A percentile compares a stretch with the other conserved stretches of the same genome.
Conservation (phyloP, 108 stramenopile species). For the Nitzschia palea region DNA sequence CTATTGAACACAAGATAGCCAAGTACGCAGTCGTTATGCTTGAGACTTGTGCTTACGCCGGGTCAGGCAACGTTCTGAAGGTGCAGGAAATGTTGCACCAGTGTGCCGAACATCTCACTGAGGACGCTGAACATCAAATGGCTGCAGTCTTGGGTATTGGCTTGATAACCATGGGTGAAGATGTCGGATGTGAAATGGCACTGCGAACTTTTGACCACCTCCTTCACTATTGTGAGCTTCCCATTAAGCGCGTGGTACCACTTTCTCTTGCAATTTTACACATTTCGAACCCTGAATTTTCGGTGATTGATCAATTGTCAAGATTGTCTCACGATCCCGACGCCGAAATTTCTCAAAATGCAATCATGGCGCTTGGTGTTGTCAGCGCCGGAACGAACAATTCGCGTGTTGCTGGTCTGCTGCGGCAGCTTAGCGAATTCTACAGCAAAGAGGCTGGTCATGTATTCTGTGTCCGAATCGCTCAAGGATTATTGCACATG, state of each 20-base stretch:
- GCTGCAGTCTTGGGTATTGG: conserved; percentile 95
- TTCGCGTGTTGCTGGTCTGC: conserved; percentile 95
- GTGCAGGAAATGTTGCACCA: conserved; percentile 98
- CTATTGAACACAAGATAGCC: conserved; percentile 94
- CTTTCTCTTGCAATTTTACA: conserved; percentile 92
- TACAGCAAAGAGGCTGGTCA: conserved; percentile 95
- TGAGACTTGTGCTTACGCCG: conserved; percentile 96
- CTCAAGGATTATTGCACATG: conserved; percentile 98
- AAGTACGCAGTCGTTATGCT: conserved; percentile 91
- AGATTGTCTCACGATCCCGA: conserved; percentile 98
- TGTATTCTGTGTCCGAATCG: conserved; percentile 97
- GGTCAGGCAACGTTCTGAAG: conserved; percentile 96
- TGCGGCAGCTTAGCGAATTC: conserved; percentile 97
- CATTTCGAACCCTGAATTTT: conserved; percentile 96
- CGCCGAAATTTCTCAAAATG: conserved; percentile 91
- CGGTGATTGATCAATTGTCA: conserved; percentile 96
- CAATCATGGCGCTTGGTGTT: conserved; percentile 94
- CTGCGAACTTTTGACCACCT: conserved; percentile 97
- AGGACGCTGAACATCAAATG: conserved; percentile 94
- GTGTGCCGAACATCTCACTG: conserved; percentile 95
- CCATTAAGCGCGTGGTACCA: conserved; percentile 97
- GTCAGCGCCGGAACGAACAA: conserved; percentile 99
- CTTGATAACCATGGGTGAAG: conserved; percentile 97
- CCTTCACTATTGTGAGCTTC: conserved; percentile 98
- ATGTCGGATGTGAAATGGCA: conserved; percentile 97